Conservation (phyloP, 1,284 basidiomycete genomes). For the Leccinum fuscescens region DNA sequence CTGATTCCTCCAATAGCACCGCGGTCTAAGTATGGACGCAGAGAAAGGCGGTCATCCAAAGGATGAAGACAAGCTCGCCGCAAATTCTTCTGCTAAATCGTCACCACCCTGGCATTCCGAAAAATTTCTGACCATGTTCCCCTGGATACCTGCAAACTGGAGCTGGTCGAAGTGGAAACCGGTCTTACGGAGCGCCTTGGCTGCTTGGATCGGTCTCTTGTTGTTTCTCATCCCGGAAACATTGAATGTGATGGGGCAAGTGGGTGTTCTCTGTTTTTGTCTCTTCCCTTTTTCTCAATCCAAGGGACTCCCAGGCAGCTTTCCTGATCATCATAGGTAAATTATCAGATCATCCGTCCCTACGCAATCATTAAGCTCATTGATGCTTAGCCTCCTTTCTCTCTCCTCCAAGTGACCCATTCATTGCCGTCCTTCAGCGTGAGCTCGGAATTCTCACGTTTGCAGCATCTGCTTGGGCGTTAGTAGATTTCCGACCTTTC, state of each 20-base stretch:
- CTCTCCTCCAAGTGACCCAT: constrained; percentile 67
- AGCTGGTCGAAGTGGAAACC: constrained; percentile 64
- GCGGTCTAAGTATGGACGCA: background rate
- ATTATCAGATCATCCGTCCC: constrained; percentile 5
- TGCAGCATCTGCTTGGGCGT: constrained; percentile 61
- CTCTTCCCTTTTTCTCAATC: constrained; percentile 4
- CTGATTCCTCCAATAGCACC: background rate
- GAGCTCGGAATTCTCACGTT: constrained; percentile 62
- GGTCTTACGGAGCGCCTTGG: constrained; percentile 59
- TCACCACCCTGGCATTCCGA: background rate
- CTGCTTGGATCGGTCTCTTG: constrained; percentile 63
- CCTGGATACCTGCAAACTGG: constrained; percentile 59
- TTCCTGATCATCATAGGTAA: constrained; percentile 67
- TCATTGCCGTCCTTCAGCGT: constrained; percentile 67
- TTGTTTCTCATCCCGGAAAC: constrained; percentile 61
- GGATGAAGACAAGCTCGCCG: background rate
- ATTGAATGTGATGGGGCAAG: constrained; percentile 58
- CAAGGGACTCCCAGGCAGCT: constrained; percentile 44
- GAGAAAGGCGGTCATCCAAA: constrained; percentile 3
- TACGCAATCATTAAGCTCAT: constrained; percentile 1
- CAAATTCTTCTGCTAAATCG: background rate
- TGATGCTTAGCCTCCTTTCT: constrained; percentile 53
- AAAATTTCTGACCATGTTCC: constrained; percentile 32
- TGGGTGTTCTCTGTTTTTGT: constrained; percentile 27
- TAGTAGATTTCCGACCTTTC: constrained; percentile 29